Base-by-base conservation (phyloP, 2,329 filamentous ascomycete species). In the Diaporthe batatas region DNA sequence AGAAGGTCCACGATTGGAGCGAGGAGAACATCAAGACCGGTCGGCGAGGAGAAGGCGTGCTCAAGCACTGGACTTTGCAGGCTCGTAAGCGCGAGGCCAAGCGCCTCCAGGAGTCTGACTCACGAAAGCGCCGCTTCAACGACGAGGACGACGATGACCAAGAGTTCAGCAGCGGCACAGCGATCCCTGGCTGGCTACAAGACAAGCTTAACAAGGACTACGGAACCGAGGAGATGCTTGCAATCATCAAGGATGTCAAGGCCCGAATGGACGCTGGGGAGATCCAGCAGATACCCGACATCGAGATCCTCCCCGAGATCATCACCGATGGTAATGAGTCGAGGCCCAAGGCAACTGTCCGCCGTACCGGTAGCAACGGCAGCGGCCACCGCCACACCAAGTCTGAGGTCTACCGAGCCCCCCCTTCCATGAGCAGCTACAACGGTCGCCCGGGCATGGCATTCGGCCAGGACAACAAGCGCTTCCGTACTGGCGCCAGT, bases 31-130 rank as follows among this genome's bases (percentile, higher is more conserved):
- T 74, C 51, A 71, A 70, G 32, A 55, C 49, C 21, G 72, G 70
- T 10, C 71, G 71, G 6, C 67, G 71, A 23, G 73, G 73, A 2
- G 68, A 72, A 0, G 86, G 86, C 0, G 83, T 88, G 2, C 86
- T 92, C 5, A 81, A 84, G 32, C 84, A 85, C 76, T 94, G 92
- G 89, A 86, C 88, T 1, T 81, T 94, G 8, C 87, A 86, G 7
- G 85, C 91, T 62, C 87, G 91, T 57, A 92, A 91, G 81, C 88
- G 92, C 18, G 91, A 93, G 78, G 85, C 90, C 77, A 85, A 88
- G 76, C 87, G 90, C 6, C 82, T 90, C 10, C 57, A 80, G 77
- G 73, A 84, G 82, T 76, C 80, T 79, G 44, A 75, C 72, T 21
- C 73, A n/a, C 67, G 73, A 39, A 74, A 74, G 73, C 73, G 73